A percentile compares a stretch with the other conserved stretches of the same genome.
Evolutionary conservation across 768 basidiomycete species (phyloP).

Genomic region (Gelatoporia subvermispora): DNA sequence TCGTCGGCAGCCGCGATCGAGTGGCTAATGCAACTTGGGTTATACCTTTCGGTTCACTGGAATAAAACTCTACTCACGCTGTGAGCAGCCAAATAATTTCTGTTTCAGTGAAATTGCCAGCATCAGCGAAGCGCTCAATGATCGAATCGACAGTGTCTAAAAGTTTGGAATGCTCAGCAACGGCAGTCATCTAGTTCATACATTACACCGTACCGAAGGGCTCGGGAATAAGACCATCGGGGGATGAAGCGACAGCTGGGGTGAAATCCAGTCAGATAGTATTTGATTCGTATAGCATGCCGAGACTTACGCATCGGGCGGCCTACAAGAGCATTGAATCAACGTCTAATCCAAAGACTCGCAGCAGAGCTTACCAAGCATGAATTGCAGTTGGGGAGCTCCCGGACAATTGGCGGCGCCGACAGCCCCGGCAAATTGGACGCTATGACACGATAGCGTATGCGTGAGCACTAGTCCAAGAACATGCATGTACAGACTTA

Average conservation of each 20-base stretch:
- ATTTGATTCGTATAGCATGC: not conserved
- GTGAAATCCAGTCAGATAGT: not conserved
- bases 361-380: constrained; percentile 8
- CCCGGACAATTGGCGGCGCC: constrained; percentile 39
- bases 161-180: not conserved
- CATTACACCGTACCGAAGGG: not conserved
- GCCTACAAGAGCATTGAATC: not conserved
- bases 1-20: constrained; percentile 12
- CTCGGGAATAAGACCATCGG: constrained; percentile 8
- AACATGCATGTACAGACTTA: not conserved
- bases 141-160: constrained; percentile 19
- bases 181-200: not conserved
- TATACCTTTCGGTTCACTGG: not conserved
- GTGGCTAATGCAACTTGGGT: constrained; percentile 4
- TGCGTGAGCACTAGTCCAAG: no score
- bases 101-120: constrained; percentile 10
- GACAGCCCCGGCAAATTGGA: constrained; percentile 44
- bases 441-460: constrained; percentile 12
- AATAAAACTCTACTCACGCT: constrained; percentile 5
- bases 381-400: constrained; percentile 34
- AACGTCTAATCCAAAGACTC: not conserved
- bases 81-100: constrained; percentile 17
- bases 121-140: constrained; percentile 13
- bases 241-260: not conserved
- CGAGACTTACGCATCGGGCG: not conserved